phyloP scores from a whole-genome alignment of 192 early-diverging fungal genomes.

The Backusella tuberculispora region DNA sequence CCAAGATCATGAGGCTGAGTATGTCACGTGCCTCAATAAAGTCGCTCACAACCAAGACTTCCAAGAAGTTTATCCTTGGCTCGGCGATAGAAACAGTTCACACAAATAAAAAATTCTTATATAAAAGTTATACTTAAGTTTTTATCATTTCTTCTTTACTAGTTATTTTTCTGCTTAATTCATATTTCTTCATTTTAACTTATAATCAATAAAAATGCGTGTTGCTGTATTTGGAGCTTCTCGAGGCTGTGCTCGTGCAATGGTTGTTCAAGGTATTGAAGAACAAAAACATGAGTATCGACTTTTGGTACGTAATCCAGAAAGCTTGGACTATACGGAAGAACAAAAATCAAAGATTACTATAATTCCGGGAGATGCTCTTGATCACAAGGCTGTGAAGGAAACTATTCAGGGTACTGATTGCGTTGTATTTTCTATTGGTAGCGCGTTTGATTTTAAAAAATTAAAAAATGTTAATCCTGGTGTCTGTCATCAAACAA shows the following conservation, averaged over 20 bases:
- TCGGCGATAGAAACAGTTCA: neutral
- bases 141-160: neutral
- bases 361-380: constrained; percentile 48
- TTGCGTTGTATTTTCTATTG: constrained; percentile 43
- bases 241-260: constrained; percentile 25
- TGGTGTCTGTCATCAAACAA: constrained; percentile 11
- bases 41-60: too few relatives aligned
- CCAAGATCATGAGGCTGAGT: neutral
- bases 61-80: too few relatives aligned
- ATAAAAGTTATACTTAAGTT: neutral
- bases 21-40: too few relatives aligned
- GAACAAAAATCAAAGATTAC: constrained; percentile 42
- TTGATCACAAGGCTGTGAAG: constrained; percentile 35
- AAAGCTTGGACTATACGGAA: constrained; percentile 41
- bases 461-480: constrained; percentile 25
- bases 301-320: constrained; percentile 44
- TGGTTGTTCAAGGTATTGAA: constrained; percentile 27
- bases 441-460: constrained; percentile 31
- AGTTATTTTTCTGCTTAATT: neutral
- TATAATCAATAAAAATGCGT: constrained; percentile 1
- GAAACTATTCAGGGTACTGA: constrained; percentile 44
- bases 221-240: constrained; percentile 28
- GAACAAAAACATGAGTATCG: constrained; percentile 18
- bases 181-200: neutral
- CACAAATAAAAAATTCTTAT: neutral